Evolutionary conservation across 306 rosid genomes (phyloP), one percentile per base, ranked within the genome.

Genomic region (Quercus suber): DNA sequence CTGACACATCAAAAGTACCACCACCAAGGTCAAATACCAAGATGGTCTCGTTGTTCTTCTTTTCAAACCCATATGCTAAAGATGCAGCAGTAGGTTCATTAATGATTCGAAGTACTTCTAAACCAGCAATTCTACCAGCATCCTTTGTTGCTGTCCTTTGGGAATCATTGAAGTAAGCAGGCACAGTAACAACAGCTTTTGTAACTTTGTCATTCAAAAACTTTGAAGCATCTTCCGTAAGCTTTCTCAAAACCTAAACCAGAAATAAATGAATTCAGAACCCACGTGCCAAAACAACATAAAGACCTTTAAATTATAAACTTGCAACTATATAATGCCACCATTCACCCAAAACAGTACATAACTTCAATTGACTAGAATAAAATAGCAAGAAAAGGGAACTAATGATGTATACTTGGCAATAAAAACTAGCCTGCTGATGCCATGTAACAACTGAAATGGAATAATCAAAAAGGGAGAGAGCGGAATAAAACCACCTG

Each of bases 1-100:
- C 98, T 86, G 98, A 92, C 74, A 94, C 98, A 83, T 94, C 98
- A 82, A 94, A 94, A 61, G 98, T 94, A 83, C 98, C 98, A 65
- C 98, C 98, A 23, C 98, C 98, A 82, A 94, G 98, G 85, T 94
- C 98, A 87, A 94, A 94, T 0, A 94, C 98, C 88, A 94, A 88
- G 79, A 94, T 94, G 0, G 98, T 94, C 82, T 94, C 98, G 19
- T 90, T 94, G 84, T 85, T 94, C 83, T 94, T 94, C 93, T 69
- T 94, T 55, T 94, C 98, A 81, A 94, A 94, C 2, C 98, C 98
- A 85, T 94, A 94, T 6, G 98, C 98, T 77, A 94, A 81, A 5
- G 98, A 94, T 9, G 98, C 98, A 0, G 98, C 98, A 52, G 98
- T 94, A 1, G 98, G 98, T 74, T 94, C 98, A 35, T 94, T 94